Conservation (phyloP, 352 stramenopile species). For the Globisporangium splendens region DNA sequence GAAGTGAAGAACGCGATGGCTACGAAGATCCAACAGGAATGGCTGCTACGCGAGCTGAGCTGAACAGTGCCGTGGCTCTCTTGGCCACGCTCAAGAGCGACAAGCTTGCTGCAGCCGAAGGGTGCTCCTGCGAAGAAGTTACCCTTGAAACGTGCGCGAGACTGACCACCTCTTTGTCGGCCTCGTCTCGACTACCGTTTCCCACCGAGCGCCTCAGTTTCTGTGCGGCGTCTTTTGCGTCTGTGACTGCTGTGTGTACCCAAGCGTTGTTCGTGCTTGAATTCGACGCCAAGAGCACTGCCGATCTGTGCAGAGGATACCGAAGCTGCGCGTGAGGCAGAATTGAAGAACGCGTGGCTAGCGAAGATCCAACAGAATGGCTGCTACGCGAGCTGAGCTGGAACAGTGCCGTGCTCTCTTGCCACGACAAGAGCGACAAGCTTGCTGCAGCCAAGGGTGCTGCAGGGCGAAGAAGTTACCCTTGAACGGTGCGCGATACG, state of each 20-base stretch:
- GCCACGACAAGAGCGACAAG: background rate
- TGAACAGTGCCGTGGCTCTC: background rate
- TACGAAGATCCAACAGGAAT: background rate
- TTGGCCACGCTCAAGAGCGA: background rate
- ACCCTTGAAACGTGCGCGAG: background rate
- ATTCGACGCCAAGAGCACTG: background rate
- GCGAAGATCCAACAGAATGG: background rate
- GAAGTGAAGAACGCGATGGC: slow-evolving; percentile 8
- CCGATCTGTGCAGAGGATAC: background rate
- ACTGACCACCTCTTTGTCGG: background rate
- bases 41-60: background rate
- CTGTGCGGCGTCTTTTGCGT: background rate
- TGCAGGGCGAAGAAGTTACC: background rate
- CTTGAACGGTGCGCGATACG: background rate
- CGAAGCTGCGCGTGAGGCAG: background rate
- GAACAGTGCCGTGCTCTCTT: background rate
- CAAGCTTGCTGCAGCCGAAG: background rate
- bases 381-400: background rate
- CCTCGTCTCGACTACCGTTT: no score
- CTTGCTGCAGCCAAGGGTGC: no score
- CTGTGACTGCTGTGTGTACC: background rate
- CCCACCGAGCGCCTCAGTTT: background rate
- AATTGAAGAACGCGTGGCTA: slow-evolving; percentile 7
- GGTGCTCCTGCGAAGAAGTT: background rate
- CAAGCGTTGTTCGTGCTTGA: slow-evolving; percentile 3